phyloP scores from a whole-genome alignment of 164 flowering plant species.

The Annona cherimola region DNA sequence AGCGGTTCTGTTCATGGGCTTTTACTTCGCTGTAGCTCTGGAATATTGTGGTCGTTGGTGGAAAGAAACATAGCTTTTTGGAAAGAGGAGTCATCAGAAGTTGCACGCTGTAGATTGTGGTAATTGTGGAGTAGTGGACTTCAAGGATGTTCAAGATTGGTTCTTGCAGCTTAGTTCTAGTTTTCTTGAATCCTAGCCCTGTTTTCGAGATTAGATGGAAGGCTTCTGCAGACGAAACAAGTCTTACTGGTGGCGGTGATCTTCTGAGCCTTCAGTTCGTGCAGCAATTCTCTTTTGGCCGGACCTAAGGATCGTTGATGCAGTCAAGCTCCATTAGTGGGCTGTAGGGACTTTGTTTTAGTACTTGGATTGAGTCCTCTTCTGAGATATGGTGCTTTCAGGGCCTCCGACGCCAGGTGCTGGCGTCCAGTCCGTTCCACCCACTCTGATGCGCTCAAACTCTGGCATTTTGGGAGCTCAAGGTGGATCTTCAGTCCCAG shows the following conservation, averaged over 20 bases:
- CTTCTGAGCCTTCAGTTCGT: conserved; percentile 8
- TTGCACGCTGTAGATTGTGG: conserved; percentile 18
- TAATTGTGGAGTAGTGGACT: conserved; percentile 12
- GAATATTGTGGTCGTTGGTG: conserved; percentile 1
- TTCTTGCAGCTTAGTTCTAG: conserved; percentile 20
- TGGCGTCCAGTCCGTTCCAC: conserved; percentile 31
- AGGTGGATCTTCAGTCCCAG: conserved; percentile 56
- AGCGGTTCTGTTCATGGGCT: background rate
- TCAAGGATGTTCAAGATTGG: conserved; percentile 32
- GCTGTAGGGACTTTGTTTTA: background rate
- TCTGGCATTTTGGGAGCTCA: conserved; percentile 56
- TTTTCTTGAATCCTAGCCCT: conserved; percentile 10
- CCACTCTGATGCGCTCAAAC: conserved; percentile 35
- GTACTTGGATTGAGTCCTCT: conserved; percentile 2
- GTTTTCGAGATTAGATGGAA: conserved; percentile 21
- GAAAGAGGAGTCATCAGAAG: conserved; percentile 14
- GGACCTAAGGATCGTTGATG: conserved; percentile 10
- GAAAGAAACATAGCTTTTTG: conserved; percentile 12
- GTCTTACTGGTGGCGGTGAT: conserved; percentile 18
- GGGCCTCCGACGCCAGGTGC: conserved; percentile 45
- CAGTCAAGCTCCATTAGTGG: conserved; percentile 9
- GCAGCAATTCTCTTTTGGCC: conserved; percentile 9
- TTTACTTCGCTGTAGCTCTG: background rate
- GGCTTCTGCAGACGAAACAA: conserved; percentile 2
- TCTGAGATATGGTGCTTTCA: conserved; percentile 30